Conservation (phyloP, 73 alveolate species). For the Paramecium biaurelia region DNA sequence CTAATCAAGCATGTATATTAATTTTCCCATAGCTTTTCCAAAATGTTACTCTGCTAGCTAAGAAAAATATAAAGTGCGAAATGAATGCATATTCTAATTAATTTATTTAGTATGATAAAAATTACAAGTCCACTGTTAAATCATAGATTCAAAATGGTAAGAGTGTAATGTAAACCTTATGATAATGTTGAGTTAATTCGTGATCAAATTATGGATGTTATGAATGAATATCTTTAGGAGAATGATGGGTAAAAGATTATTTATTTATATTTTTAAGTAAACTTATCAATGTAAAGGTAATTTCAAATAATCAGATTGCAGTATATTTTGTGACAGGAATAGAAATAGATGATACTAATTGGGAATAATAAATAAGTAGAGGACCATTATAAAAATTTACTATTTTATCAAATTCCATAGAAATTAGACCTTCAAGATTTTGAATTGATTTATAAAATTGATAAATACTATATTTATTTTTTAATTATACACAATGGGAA, state of each 20-base stretch:
- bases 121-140: conserved; percentile 41
- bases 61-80: neutral
- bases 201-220: neutral
- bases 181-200: neutral
- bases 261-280: neutral
- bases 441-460: neutral
- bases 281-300: neutral
- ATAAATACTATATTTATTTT: neutral
- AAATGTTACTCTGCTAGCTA: neutral
- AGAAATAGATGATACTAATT: neutral
- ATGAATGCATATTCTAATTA: neutral
- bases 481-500: conserved; percentile 5
- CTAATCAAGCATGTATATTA: neutral
- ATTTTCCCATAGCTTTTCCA: neutral
- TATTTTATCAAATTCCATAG: neutral
- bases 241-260: neutral
- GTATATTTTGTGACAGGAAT: conserved; percentile 40
- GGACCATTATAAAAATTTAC: neutral
- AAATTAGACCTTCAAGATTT: conserved; percentile 8
- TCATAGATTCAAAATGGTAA: conserved; percentile 13
- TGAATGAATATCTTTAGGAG: conserved; percentile 17
- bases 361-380: neutral
- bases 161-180: conserved; percentile 10
- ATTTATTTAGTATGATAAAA: neutral
- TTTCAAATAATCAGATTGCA: neutral